Evolutionary conservation across 1,139 yeast species (phyloP), one percentile per base, ranked within the genome.

Genomic region (Entelexis sorbosivorans): DNA sequence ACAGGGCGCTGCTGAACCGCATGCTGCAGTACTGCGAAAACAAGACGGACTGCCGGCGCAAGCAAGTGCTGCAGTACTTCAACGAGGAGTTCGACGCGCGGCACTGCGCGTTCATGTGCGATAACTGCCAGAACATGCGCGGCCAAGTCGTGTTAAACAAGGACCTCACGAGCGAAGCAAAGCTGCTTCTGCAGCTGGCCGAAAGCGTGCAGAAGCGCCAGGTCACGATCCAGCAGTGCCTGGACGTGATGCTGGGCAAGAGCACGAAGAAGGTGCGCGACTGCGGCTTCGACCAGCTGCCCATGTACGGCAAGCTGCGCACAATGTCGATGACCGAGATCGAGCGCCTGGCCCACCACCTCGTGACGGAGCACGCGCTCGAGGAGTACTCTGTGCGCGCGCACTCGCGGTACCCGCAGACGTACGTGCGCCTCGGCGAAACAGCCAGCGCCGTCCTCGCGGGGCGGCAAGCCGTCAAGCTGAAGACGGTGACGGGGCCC

Each of bases 11-110:
- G 64, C 70, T 91, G 57, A 75, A 86, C 52, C 89, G 86, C 59
- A 96, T 91, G 29, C 78, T 85, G 55, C 91, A 85, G 62, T 93
- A 88, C 63, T 91, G 98, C 68, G 96, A 89, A 57, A 91, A 91
- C 66, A 75, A 76, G 7, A 80, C 88, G 6, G 97, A 89, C 66
- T 91, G 99, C 64, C 76, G 98, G 55, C 74, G 98, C 56, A 77
- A 81, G 62, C 89, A 88, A 60, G 95, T 91, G 5, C 70, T 91
- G 50, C 91, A 85, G 50, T 91, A 89, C 64, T 91, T 91, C 68
- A 85, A 85, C 64, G 99, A 91, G 63, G 70, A 71, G 8, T 89
- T 89, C 64, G 78, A 84, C 59, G 75, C 85, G 4, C 69, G 68
- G 29, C 69, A 75, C 33, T 91, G 99, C 64, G 66, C 71, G 28